Conservation (phyloP, 192 early-diverging fungal genomes). For the Chytriomyces sp. region DNA sequence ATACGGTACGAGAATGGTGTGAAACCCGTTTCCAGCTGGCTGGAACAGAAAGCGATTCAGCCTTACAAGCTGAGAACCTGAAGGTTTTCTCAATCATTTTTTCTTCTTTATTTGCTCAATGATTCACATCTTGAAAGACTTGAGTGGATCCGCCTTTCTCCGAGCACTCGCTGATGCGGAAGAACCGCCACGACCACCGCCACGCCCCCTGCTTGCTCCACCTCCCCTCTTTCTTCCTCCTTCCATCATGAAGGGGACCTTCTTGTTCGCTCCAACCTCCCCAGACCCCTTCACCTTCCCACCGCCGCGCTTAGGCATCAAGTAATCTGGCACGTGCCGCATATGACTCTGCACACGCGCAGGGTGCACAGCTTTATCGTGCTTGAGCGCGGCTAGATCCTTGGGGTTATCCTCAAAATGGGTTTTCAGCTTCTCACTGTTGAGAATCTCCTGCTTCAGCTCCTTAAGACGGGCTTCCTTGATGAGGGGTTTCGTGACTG, state of each 20-base stretch:
- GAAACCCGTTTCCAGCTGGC: too few relatives aligned
- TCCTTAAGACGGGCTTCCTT: conserved; percentile 94
- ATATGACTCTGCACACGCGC: conserved; percentile 82
- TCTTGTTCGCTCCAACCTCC: neutral
- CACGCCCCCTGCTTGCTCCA: conserved; percentile 23
- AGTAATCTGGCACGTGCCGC: conserved; percentile 91
- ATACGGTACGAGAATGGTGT: too few relatives aligned
- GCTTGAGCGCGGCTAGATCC: conserved; percentile 87
- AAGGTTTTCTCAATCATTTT: too few relatives aligned
- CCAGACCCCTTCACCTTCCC: neutral
- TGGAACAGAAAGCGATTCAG: too few relatives aligned
- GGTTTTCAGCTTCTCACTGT: conserved; percentile 92
- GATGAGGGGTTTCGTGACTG: conserved; percentile 74
- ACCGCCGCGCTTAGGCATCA: conserved; percentile 73
- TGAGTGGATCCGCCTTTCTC: conserved; percentile 29
- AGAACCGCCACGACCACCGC: conserved; percentile 25
- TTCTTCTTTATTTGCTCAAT: too few relatives aligned
- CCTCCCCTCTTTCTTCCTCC: conserved; percentile 9
- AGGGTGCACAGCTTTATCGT: conserved; percentile 87
- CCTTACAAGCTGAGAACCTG: too few relatives aligned
- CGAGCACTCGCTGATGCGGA: neutral
- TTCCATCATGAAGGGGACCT: conserved; percentile 41
- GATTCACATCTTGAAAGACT: conserved; percentile 26
- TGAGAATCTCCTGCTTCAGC: conserved; percentile 91
- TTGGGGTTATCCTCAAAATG: conserved; percentile 97